Evolutionary conservation across 192 early-diverging fungal species (phyloP).

Genomic region (Cladochytrium replicatum): DNA sequence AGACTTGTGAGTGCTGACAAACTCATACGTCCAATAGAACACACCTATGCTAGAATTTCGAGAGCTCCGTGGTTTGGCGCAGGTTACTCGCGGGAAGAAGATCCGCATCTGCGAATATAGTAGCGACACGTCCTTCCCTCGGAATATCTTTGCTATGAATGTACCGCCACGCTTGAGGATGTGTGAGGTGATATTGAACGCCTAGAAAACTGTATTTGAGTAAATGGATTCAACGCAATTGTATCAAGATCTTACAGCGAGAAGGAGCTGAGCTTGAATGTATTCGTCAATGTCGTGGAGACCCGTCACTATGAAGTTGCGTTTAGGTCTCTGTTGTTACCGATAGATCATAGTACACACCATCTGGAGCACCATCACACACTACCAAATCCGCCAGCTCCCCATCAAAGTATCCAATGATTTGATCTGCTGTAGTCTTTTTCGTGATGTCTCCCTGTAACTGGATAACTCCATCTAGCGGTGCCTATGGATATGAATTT

Average conservation of each 20-base stretch:
- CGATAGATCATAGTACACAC: too few species aligned
- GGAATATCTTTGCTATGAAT: conserved; percentile 99
- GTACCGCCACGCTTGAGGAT: conserved; percentile 82
- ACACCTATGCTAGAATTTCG: conserved; percentile 89
- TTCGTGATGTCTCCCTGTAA: conserved; percentile 99
- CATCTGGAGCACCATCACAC: conserved; percentile 93
- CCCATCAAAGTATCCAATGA: conserved; percentile 83
- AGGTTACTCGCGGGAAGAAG: conserved; percentile 86
- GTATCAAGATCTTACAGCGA: conserved; percentile 53
- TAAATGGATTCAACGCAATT: too few species aligned
- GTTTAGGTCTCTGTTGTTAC: neutral
- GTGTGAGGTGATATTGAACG: conserved; percentile 94
- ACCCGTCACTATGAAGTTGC: too few species aligned
- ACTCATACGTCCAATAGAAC: too few species aligned
- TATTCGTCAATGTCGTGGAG: conserved; percentile 99
- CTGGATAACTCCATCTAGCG: conserved; percentile 82
- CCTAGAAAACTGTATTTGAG: too few species aligned
- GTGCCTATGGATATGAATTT: conserved; percentile 58
- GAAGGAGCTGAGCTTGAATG: conserved; percentile 91
- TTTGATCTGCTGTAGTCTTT: conserved; percentile 81
- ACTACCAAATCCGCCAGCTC: conserved; percentile 85
- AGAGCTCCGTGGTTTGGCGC: conserved; percentile 86
- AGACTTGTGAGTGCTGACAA: too few species aligned
- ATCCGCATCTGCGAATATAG: conserved; percentile 83
- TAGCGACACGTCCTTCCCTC: conserved; percentile 86